Evolutionary conservation across 2,329 filamentous ascomycete genomes (phyloP), one percentile per base, ranked within the genome.

Genomic region (Sporothrix schenckii): DNA sequence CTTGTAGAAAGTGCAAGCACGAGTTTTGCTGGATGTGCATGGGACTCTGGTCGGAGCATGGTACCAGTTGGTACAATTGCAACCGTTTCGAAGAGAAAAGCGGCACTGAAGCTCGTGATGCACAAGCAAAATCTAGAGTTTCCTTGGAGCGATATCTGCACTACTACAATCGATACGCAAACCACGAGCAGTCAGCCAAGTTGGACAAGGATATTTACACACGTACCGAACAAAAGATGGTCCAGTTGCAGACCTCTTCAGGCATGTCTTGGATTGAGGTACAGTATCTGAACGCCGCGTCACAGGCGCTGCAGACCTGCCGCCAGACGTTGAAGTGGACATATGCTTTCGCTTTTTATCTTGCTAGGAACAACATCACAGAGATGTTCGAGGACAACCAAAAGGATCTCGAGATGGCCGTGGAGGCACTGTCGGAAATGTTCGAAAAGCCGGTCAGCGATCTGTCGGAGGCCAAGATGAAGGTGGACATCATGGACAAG

Each of bases 21-120:
- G 94, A 97, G 77, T 97, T 99, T 77, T 99, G 95, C 82, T 99
- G 95, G 95, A 98, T 99, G 92, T 99, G 95, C 78, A 99, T 99
- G 95, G 95, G 95, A 0, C 84, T 97, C 0, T 99, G 95, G 95
- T 96, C 93, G 0, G 95, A 99, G 80, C 95, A 99, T 79, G 95
- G 95, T 73, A 99, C 94, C 3, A 97, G 93, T 81, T 99, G 95
- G 95, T 99, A 99, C 84, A 99, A 97, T 80, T 99, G 95, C 86
- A 99, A 97, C 78, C 87, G 95, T 10, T 99, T 91, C 76, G 95
- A 99, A 78, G 95, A 98, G 82, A 97, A 95, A 85, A 97, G 92
- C 74, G 95, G 95, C 1, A 85, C 89, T 0, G 94, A 97, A 70
- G 95, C 95, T 4, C 87, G 95, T 49, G 93, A 97, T 79, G 93